phyloP scores from a whole-genome alignment of 306 rosid genomes.

The Prunus salicina region DNA sequence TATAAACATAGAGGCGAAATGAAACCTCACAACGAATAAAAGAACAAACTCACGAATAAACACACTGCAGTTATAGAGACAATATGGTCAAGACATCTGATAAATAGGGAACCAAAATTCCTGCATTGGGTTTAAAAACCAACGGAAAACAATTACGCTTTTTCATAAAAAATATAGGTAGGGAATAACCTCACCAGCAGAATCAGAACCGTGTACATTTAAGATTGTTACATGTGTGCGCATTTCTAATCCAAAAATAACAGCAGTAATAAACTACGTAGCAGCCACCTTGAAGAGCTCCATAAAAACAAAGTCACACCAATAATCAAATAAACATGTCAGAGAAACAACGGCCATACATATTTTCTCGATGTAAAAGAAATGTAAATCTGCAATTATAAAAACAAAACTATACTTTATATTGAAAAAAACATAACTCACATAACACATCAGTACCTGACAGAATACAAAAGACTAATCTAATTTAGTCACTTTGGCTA shows the following conservation, averaged over 20 bases:
- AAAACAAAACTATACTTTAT: slow-evolving; percentile 12
- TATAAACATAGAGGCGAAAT: neutral
- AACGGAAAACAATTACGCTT: neutral
- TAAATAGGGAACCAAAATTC: neutral
- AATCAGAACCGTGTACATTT: neutral
- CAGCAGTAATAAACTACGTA: neutral
- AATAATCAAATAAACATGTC: neutral
- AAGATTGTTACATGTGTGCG: too few species aligned
- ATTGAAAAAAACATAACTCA: neutral
- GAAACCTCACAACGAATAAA: neutral
- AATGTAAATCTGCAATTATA: neutral
- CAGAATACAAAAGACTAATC: slow-evolving; percentile 26
- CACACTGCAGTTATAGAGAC: neutral
- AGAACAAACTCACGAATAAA: neutral
- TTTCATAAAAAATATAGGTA: neutral
- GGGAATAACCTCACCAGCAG: neutral
- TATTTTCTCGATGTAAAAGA: neutral
- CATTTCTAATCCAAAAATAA: neutral
- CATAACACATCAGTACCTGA: slow-evolving; percentile 17
- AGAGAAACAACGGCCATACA: neutral
- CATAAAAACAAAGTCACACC: neutral
- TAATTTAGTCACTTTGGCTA: slow-evolving; percentile 18
- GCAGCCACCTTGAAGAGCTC: slow-evolving; percentile 3
- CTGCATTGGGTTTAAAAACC: neutral
- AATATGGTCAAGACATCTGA: neutral